These are phyloP conservation scores for Mycena leptocephala DNA, from an alignment of 768 basidiomycete genomes.

Conservation along the genomic window DNA sequence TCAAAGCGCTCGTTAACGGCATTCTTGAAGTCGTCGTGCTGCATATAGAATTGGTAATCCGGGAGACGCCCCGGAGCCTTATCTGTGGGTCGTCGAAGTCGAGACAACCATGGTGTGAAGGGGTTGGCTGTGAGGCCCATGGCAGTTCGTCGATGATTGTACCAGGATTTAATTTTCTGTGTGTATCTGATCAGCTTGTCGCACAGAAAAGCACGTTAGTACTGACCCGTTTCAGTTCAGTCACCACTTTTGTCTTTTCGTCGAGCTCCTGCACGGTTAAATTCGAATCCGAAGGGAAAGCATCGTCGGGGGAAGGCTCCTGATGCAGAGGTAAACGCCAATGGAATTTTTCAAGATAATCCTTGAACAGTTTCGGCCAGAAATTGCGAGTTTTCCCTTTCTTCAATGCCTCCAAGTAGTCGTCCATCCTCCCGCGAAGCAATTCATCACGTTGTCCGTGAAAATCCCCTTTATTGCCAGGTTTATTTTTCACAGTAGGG, in stretches of 20 bases:
- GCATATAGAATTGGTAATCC: conserved; percentile 1
- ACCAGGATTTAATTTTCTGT: background rate
- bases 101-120: background rate
- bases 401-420: background rate
- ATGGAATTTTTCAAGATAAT: background rate
- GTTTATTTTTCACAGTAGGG: too few relatives aligned
- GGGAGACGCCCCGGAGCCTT: background rate
- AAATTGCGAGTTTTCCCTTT: background rate
- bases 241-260: background rate
- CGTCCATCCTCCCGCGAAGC: too few relatives aligned
- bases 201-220: background rate
- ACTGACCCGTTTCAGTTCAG: background rate
- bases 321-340: background rate
- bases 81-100: background rate
- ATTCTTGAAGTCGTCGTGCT: background rate
- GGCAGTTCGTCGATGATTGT: background rate
- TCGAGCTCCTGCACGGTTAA: too few relatives aligned
- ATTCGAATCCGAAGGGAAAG: background rate
- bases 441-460: too few relatives aligned
- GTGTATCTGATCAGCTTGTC: background rate
- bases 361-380: background rate
- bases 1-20: background rate
- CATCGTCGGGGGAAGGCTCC: background rate
- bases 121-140: background rate
- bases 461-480: too few relatives aligned